Base-by-base conservation (phyloP, 2,329 filamentous ascomycete species). In the Zarea fungicola region DNA sequence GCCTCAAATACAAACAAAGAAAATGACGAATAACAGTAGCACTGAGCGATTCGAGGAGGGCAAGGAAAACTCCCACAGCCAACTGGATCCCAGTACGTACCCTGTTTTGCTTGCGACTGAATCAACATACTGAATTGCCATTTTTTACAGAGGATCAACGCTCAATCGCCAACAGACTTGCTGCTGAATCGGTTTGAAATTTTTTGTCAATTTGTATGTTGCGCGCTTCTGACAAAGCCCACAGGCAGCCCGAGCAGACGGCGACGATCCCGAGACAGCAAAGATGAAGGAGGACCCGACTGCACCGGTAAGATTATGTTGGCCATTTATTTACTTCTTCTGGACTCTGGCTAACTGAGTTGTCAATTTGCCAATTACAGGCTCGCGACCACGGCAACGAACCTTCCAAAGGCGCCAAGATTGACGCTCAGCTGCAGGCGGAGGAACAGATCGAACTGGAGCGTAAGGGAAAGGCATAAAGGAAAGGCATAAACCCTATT, bases 101-200 rank as follows among this genome's bases (percentile, higher is more conserved):
- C 19, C 16, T 14, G n/a, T n/a, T n/a, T n/a, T n/a, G n/a, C n/a
- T n/a, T n/a, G n/a, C n/a, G n/a, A n/a, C 13, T 10, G 13, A 25
- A 6, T 16, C 28, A 14, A 21, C 4, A 22, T 21, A 13, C 14
- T 54, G 56, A 54, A n/a, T n/a, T n/a, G n/a, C n/a, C 62, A 37
- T 11, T 5, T 2, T 36, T 49, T 49, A 49, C 54, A 77, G 80
- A 86, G 76, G 82, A 86, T 55, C 71, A 84, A 65, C 74, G 82
- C 58, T 71, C 78, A 42, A 84, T 85, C 45, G 78, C 79, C 63
- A 86, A 86, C 74, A 81, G 81, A 61, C 71, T 85, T 19, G 82
- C 70, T 13, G 74, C 76, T n/a, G 82, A 83, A 61, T 70, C 73
- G 62, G 75, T 65, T 76, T 52, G 64, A 21, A 31, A 11, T 16